Evolutionary conservation across 371 early-diverging fungal species (phyloP).

Genomic region (Dichotomocladium elegans): DNA sequence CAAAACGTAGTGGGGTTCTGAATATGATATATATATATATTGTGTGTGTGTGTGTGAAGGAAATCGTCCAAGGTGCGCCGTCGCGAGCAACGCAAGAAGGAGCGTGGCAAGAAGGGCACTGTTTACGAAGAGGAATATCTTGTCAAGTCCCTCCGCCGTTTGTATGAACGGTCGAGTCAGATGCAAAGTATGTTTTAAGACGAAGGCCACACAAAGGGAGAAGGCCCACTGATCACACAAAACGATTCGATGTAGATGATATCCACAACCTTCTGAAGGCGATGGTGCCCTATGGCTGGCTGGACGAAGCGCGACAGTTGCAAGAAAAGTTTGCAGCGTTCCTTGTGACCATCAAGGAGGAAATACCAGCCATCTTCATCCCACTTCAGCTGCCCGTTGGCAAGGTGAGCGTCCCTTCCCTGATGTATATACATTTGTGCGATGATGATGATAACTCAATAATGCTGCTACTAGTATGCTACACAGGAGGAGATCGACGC

Average conservation of each 20-base stretch:
- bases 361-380: constrained; percentile 36
- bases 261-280: constrained; percentile 34
- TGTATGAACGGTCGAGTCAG: constrained; percentile 44
- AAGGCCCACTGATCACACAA: not conserved
- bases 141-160: constrained; percentile 60
- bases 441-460: not conserved
- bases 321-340: constrained; percentile 41
- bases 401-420: constrained; percentile 18
- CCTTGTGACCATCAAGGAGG: constrained; percentile 23
- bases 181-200: constrained; percentile 35
- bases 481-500: constrained; percentile 37
- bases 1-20: constrained; percentile 6
- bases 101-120: constrained; percentile 84
- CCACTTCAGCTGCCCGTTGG: constrained; percentile 36
- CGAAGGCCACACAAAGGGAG: not conserved
- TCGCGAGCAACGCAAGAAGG: constrained; percentile 71
- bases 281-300: constrained; percentile 39
- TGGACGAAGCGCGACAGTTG: constrained; percentile 43
- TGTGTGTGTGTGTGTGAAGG: constrained; percentile 14
- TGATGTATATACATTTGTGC: not conserved
- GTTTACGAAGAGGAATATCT: constrained; percentile 90
- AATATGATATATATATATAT: not conserved
- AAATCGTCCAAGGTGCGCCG: constrained; percentile 71
- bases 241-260: constrained; percentile 30
- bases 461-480: constrained; percentile 23